Base-by-base conservation (phyloP, 805 yeast genomes). In the Scheffersomyces coipomensis region DNA sequence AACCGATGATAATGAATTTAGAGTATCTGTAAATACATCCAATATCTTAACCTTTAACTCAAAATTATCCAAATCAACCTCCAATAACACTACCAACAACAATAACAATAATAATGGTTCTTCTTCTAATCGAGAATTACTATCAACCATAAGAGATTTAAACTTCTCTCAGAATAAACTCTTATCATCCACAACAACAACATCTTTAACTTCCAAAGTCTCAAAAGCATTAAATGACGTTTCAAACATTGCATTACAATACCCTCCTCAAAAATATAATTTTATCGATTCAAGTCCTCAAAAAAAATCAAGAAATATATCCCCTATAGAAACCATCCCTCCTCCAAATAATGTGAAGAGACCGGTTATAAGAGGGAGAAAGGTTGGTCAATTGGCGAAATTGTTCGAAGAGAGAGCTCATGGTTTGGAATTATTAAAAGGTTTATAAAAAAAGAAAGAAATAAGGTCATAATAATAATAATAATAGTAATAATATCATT, bases 381-480 rank as follows among this genome's bases (percentile, higher is more conserved):
- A 77, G 56, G 88, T 83, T 1, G 76, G 80, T 10, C 81, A 76
- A 51, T 62, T 83, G 42, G 84, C 88, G 2, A 74, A 71, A 42
- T 57, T 82, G 29, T 83, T 78, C 47, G 89, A 83, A 52, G 86
- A 82, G 52, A 64, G 83, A 46, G 55, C 65, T 3, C 61, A 67
- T 40, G 75, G 71, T 2, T 49, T 67, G 35, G 70, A 67, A 39
- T 48, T 69, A 18, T 46, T 64, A 27, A 52, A 46, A 33, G 51
- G 53, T 17, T 49, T 63, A 54, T 56, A 48, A 41, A 19, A 15
- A 40, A 27, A 9, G 3, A 11, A 27, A 23, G 32, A 30, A 24
- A 33, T 11, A 3, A n/a, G 29, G 22, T n/a, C 15, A 36, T 13
- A 19, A 26, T 21, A 16, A 22, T 29, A 6, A 29, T 32, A 31